phyloP scores from a whole-genome alignment of 371 early-diverging fungal genomes.

The Rhizopus microsporus region DNA sequence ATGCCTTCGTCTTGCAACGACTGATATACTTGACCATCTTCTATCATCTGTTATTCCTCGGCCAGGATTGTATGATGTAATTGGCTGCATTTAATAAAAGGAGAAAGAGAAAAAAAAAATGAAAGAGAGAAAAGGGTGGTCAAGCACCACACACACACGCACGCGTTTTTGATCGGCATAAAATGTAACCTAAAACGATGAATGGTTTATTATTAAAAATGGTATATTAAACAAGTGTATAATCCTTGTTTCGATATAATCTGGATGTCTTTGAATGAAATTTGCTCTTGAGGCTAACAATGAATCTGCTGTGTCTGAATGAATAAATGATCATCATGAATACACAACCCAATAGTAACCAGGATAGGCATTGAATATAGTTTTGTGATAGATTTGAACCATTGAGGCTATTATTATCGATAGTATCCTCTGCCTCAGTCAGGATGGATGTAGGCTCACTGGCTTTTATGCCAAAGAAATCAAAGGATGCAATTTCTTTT shows the following conservation, averaged over 20 bases:
- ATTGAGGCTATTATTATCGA: background rate
- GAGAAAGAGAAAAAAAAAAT: conserved; percentile 2
- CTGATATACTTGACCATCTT: conserved; percentile 24
- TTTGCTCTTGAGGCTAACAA: conserved; percentile 18
- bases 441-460: background rate
- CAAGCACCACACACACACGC: too few species aligned
- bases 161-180: conserved; percentile 10
- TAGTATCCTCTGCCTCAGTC: background rate
- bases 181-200: background rate
- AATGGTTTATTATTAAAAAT: background rate
- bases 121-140: background rate
- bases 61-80: too few species aligned
- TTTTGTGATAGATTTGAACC: background rate
- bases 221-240: conserved; percentile 23
- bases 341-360: conserved; percentile 16
- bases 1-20: background rate
- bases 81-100: background rate
- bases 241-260: conserved; percentile 18
- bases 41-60: background rate
- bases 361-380: conserved; percentile 17
- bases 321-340: conserved; percentile 14
- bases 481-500: conserved; percentile 16
- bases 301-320: conserved; percentile 20
- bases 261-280: conserved; percentile 17
- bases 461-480: conserved; percentile 15